These are phyloP conservation scores for Globisporangium cystogenes DNA, from an alignment of 352 stramenopile species.

Conservation along the genomic window DNA sequence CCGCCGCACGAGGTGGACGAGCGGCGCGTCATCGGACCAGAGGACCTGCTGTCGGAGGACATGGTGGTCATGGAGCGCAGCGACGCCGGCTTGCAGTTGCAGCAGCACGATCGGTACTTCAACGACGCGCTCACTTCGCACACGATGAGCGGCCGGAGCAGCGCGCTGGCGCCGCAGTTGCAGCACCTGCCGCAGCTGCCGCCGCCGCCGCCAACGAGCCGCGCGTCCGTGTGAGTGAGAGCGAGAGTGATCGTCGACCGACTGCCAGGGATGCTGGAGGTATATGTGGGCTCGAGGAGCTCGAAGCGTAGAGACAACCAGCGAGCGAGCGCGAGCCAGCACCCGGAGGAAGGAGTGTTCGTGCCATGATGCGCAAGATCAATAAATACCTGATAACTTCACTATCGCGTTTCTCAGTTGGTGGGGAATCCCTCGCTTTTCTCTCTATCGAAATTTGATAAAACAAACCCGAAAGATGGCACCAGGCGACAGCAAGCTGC, in stretches of 20 bases:
- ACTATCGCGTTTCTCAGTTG: background rate
- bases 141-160: background rate
- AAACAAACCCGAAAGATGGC: background rate
- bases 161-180: background rate
- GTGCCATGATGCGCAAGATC: too few species aligned
- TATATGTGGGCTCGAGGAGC: too few species aligned
- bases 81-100: background rate
- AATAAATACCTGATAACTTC: background rate
- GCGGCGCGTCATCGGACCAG: background rate
- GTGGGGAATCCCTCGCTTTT: too few species aligned
- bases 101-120: conserved; percentile 2
- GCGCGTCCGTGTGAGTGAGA: background rate
- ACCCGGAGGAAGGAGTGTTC: too few species aligned
- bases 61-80: conserved; percentile 2
- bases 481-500: background rate
- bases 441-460: background rate
- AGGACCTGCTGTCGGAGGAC: conserved; percentile 1
- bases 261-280: background rate
- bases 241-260: background rate
- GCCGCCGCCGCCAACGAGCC: background rate
- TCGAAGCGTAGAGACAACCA: background rate
- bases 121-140: background rate
- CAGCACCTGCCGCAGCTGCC: background rate
- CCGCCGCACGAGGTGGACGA: background rate
- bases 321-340: background rate